Conservation (phyloP, 2,329 filamentous ascomycete genomes). For the Pyricularia pennisetigena region DNA sequence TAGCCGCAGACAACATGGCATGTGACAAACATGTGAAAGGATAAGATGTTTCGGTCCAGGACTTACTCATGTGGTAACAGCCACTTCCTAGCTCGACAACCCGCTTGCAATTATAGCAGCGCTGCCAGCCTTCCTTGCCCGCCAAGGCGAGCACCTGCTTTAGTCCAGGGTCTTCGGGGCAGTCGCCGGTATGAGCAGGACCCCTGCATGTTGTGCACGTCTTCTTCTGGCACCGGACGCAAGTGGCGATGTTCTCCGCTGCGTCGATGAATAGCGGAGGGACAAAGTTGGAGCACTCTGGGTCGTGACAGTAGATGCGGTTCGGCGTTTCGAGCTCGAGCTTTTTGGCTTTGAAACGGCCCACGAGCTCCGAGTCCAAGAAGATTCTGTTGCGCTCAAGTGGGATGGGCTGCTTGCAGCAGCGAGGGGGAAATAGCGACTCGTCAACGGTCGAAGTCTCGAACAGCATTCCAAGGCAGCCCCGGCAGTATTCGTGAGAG, state of each 20-base stretch:
- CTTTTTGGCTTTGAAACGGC: not conserved
- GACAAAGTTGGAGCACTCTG: conserved; percentile 35
- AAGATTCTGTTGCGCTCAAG: conserved; percentile 20
- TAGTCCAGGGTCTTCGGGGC: conserved; percentile 30
- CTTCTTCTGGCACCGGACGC: conserved; percentile 24
- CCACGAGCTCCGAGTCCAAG: conserved; percentile 14
- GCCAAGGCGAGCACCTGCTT: conserved; percentile 31
- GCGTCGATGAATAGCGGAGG: conserved; percentile 18
- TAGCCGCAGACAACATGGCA: too few relatives aligned
- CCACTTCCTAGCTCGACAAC: not conserved
- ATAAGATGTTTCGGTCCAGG: not conserved
- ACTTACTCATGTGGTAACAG: not conserved
- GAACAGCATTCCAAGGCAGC: conserved; percentile 35
- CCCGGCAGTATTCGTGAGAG: conserved; percentile 36
- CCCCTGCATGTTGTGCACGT: conserved; percentile 45
- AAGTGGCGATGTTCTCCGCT: conserved; percentile 22
- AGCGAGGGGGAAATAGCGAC: conserved; percentile 40
- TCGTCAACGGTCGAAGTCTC: conserved; percentile 31
- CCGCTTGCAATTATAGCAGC: conserved; percentile 24
- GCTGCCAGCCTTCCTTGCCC: conserved; percentile 35
- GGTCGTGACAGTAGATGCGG: conserved; percentile 36
- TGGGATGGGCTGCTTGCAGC: conserved; percentile 33
- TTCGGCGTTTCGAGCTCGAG: conserved; percentile 13
- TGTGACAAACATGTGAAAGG: not conserved
- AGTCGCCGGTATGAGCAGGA: conserved; percentile 32